phyloP scores from a whole-genome alignment of 148 eudicot species.

The Drosera capensis region DNA sequence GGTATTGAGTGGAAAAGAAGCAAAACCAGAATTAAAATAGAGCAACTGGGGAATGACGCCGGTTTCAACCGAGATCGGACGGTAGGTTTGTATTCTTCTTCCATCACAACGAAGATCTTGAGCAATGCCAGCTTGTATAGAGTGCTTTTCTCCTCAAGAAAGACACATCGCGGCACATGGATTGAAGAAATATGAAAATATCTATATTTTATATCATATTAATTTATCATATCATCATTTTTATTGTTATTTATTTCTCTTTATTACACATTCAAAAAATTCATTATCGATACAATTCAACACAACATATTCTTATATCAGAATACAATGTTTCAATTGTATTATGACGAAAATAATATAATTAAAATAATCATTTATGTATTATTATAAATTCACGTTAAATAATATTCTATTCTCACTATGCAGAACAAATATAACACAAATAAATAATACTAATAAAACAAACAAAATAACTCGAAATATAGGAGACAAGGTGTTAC shows the following conservation, averaged over 20 bases:
- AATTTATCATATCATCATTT: too few relatives aligned
- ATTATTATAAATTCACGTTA: too few relatives aligned
- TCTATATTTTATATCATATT: not conserved
- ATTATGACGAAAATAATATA: too few relatives aligned
- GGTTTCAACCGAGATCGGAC: slow-evolving; percentile 52
- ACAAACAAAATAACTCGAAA: too few relatives aligned
- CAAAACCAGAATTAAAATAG: not conserved
- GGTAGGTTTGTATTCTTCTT: slow-evolving; percentile 50
- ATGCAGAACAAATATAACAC: too few relatives aligned
- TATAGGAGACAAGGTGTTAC: too few relatives aligned
- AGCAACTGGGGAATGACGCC: slow-evolving; percentile 70
- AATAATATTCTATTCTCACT: too few relatives aligned
- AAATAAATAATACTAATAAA: too few relatives aligned
- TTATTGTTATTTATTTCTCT: too few relatives aligned
- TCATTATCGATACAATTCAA: too few relatives aligned
- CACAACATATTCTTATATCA: not conserved
- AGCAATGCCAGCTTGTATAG: slow-evolving; percentile 78
- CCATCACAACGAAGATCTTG: slow-evolving; percentile 96
- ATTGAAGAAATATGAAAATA: not conserved
- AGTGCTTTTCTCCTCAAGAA: slow-evolving; percentile 65
- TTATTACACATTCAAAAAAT: too few relatives aligned
- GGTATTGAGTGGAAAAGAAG: not conserved
- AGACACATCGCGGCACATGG: slow-evolving; percentile 48
- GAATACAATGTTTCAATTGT: not conserved
- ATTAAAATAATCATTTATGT: too few relatives aligned